Evolutionary conservation across 352 stramenopile genomes (phyloP), one percentile per base, ranked within the genome.

Genomic region (Poterioochromonas sp.): DNA sequence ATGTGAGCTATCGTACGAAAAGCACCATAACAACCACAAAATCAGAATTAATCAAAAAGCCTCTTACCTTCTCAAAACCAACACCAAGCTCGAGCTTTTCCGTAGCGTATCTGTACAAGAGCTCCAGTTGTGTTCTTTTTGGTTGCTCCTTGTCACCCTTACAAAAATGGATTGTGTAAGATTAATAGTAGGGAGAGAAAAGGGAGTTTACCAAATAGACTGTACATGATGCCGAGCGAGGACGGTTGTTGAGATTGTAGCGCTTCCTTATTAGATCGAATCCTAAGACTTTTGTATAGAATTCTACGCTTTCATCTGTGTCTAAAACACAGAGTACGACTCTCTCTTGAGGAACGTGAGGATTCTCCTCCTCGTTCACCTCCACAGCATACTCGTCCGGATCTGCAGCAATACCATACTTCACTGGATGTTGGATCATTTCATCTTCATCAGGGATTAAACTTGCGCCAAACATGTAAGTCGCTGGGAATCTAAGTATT

Each of bases 211-310:
- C 58, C 58, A 68, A 8, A 37, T 37, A 68, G 29, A 26, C 58
- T 11, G 29, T 40, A 35, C 5, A 68, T 29, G 58, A 68, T 8
- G 58, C 58, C 29, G 5, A 5, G 5, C 34, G 26, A 39, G 58
- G 58, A 68, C 58, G 58, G 26, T 68, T 68, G 58, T 68, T 68
- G 8, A 68, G 5, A 68, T 68, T 68, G 11, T 5, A 68, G 5
- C 58, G 12, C 34, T 68, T 68, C 12, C 58, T 5, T 8, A 68
- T 29, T 18, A 68, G 12, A 40, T 5, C 12, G 5, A 68, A 68
- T 68, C 58, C 58, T 39, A 68, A 18, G 58, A 39, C 34, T 18
- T 68, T 35, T 26, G 26, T 32, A 39, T 68, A 68, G 34, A 68
- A 68, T 12, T 12, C 58, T 29, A 68, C 26, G 58, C 26, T 40